These are phyloP conservation scores for Puccinia novopanici DNA, from an alignment of 1,284 basidiomycete species.

Conservation along the genomic window DNA sequence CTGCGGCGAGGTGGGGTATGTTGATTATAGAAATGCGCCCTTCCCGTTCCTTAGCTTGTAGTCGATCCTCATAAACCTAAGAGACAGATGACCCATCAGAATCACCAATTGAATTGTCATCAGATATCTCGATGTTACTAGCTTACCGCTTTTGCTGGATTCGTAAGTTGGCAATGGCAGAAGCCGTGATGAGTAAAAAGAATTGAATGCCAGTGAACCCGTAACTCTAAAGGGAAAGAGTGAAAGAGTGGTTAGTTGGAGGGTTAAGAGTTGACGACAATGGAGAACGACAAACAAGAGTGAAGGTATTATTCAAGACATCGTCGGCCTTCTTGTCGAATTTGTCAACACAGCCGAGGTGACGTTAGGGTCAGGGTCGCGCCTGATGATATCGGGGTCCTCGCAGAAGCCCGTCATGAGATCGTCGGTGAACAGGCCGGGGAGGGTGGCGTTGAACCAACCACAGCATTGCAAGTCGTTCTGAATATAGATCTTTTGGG, in stretches of 20 bases:
- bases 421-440: conserved; percentile 18
- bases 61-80: conserved; percentile 49
- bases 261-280: not conserved
- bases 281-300: conserved; percentile 12
- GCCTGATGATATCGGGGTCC: conserved; percentile 31
- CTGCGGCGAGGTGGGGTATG: not conserved
- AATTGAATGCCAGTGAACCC: conserved; percentile 46
- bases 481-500: conserved; percentile 41
- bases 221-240: conserved; percentile 27
- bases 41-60: conserved; percentile 47
- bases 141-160: conserved; percentile 48
- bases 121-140: not conserved
- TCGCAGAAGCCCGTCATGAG: conserved; percentile 35
- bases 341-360: conserved; percentile 38
- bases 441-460: conserved; percentile 39
- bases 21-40: conserved; percentile 28
- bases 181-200: conserved; percentile 22
- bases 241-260: not conserved
- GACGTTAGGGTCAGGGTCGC: conserved; percentile 45
- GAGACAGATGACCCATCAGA: not conserved
- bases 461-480: conserved; percentile 46
- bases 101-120: not conserved
- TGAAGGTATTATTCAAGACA: conserved; percentile 47
- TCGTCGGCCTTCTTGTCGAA: conserved; percentile 45
- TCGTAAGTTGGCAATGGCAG: conserved; percentile 42